These are phyloP conservation scores for Panicum miliaceum DNA, from an alignment of 176 grass and related monocot genomes.

Conservation along the genomic window DNA sequence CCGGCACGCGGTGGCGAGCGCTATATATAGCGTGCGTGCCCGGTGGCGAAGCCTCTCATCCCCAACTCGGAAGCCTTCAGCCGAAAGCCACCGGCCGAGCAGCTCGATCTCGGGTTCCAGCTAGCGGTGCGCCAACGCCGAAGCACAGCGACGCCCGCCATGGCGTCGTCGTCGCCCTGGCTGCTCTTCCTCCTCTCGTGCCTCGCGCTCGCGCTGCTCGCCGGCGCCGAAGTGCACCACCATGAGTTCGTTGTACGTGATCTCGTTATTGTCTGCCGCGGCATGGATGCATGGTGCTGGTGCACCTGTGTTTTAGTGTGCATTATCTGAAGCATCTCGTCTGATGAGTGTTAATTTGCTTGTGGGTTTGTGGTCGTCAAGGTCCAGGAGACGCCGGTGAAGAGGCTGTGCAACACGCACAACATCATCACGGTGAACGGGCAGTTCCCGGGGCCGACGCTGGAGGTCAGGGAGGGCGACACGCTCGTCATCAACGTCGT, in stretches of 20 bases:
- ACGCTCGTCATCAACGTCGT: conserved; percentile 68
- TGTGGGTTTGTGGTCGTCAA: neutral
- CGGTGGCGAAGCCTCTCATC: conserved; percentile 28
- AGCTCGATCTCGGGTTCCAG: neutral
- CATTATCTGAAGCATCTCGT: neutral
- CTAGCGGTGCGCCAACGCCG: neutral
- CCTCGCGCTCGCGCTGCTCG: conserved; percentile 24
- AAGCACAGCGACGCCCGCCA: neutral
- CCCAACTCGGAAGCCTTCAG: conserved; percentile 31
- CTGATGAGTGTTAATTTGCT: neutral
- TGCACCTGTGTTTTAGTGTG: neutral
- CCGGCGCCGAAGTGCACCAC: conserved; percentile 59
- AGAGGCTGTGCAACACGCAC: conserved; percentile 84
- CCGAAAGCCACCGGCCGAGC: neutral
- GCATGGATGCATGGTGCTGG: too few relatives aligned
- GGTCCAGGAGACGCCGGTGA: conserved; percentile 86
- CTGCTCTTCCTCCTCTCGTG: conserved; percentile 26
- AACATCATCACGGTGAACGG: conserved; percentile 86
- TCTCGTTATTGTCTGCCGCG: neutral
- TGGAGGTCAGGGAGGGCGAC: conserved; percentile 86
- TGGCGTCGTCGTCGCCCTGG: conserved; percentile 33
- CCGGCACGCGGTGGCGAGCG: neutral
- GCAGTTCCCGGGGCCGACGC: conserved; percentile 77
- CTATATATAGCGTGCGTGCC: conserved; percentile 20
- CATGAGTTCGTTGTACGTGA: conserved; percentile 80